Percentiles rank a stretch among this genome's conserved stretches.
Conservation (phyloP, 2,329 filamentous ascomycete species). For the Clonostachys rhizophaga region DNA sequence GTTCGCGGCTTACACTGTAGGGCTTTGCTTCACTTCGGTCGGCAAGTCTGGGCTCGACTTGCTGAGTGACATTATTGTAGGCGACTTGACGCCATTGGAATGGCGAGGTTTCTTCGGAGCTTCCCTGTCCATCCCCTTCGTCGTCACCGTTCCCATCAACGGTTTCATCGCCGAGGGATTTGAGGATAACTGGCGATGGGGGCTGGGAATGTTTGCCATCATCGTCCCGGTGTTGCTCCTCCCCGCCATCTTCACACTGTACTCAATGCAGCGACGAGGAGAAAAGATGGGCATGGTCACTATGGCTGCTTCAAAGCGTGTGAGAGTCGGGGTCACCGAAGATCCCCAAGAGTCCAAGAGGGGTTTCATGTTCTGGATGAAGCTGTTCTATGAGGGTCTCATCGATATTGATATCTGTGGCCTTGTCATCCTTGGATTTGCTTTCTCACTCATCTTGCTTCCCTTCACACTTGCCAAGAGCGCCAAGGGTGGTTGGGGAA, state of each 20-base stretch:
- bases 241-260: constrained; percentile 51
- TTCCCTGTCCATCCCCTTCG: constrained; percentile 14
- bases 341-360: background rate
- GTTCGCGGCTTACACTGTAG: constrained; percentile 25
- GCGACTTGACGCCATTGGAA: constrained; percentile 25
- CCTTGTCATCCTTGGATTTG: constrained; percentile 50
- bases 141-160: constrained; percentile 31
- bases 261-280: constrained; percentile 54
- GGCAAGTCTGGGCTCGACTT: constrained; percentile 29
- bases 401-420: constrained; percentile 56
- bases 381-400: constrained; percentile 26
- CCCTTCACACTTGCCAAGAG: constrained; percentile 50
- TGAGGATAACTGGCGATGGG: constrained; percentile 53
- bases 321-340: constrained; percentile 23
- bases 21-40: constrained; percentile 27
- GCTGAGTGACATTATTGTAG: constrained; percentile 27
- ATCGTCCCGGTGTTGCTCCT: constrained; percentile 51
- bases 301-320: constrained; percentile 16
- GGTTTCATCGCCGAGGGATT: constrained; percentile 34
- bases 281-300: constrained; percentile 41
- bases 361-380: constrained; percentile 8
- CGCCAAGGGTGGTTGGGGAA: constrained; percentile 24
- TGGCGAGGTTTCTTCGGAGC: constrained; percentile 29
- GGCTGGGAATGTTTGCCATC: constrained; percentile 58
- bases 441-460: constrained; percentile 55